These are phyloP conservation scores for Biscutella laevigata DNA, from an alignment of 441 rosid genomes.

Conservation along the genomic window DNA sequence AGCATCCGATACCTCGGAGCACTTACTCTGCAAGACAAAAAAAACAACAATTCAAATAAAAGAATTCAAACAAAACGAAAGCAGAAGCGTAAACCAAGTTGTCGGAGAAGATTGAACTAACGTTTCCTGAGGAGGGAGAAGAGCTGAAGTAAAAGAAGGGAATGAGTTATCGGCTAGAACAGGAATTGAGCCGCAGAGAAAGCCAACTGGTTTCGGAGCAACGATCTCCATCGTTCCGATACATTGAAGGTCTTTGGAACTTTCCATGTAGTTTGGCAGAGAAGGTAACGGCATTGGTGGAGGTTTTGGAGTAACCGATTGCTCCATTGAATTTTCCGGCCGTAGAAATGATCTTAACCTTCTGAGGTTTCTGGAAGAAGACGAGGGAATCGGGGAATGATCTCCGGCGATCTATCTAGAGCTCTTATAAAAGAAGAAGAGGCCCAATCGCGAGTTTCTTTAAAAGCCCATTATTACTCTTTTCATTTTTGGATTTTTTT, in stretches of 20 bases:
- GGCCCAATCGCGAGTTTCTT: too few relatives aligned
- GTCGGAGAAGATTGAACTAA: slow-evolving; percentile 17
- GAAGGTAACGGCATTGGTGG: slow-evolving; percentile 14
- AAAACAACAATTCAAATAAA: not conserved
- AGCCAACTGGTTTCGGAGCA: slow-evolving; percentile 60
- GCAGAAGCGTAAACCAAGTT: not conserved
- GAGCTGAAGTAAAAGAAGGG: slow-evolving; percentile 55
- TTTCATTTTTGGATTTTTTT: too few relatives aligned
- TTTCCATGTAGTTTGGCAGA: slow-evolving; percentile 27
- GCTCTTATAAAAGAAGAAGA: too few relatives aligned
- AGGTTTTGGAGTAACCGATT: not conserved
- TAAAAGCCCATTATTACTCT: too few relatives aligned
- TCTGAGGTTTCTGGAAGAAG: too few relatives aligned
- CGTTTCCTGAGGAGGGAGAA: slow-evolving; percentile 62
- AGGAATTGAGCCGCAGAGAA: slow-evolving; percentile 86
- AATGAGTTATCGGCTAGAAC: slow-evolving; percentile 73
- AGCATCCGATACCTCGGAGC: slow-evolving; percentile 73
- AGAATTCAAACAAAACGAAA: not conserved
- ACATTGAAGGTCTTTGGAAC: slow-evolving; percentile 59
- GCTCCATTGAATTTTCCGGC: not conserved
- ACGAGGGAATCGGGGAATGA: too few relatives aligned
- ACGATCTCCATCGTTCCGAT: slow-evolving; percentile 68
- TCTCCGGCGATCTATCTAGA: too few relatives aligned
- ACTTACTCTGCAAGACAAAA: slow-evolving; percentile 37
- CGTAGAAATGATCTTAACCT: not conserved